These are phyloP conservation scores for Fusarium acutatum DNA, from an alignment of 2,329 filamentous ascomycete species.

Conservation along the genomic window DNA sequence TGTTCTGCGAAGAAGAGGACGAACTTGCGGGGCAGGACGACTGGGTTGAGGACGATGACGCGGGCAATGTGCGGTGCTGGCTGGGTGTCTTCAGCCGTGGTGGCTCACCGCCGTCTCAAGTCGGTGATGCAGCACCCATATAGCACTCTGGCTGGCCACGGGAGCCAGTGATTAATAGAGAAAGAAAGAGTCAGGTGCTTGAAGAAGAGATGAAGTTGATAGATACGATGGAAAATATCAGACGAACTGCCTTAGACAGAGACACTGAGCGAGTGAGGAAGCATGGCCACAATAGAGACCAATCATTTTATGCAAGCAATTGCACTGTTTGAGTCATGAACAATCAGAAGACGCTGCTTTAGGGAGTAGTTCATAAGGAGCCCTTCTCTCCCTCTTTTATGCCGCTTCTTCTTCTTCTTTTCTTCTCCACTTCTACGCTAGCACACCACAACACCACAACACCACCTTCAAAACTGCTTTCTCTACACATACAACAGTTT, in stretches of 20 bases:
- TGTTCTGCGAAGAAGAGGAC: slow-evolving; percentile 67
- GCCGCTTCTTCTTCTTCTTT: background rate
- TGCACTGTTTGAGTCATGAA: slow-evolving; percentile 28
- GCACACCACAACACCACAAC: background rate
- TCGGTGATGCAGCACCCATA: slow-evolving; percentile 5
- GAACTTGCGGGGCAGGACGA: slow-evolving; percentile 75
- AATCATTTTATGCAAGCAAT: slow-evolving; percentile 8
- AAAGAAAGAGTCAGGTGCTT: background rate
- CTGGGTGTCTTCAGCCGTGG: slow-evolving; percentile 66
- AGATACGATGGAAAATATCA: background rate
- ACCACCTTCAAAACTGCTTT: background rate
- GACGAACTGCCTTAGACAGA: slow-evolving; percentile 10
- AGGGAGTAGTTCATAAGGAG: slow-evolving; percentile 7
- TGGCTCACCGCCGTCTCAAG: slow-evolving; percentile 35
- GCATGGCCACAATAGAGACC: background rate
- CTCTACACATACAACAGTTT: background rate
- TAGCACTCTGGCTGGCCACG: background rate
- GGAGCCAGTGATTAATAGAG: background rate
- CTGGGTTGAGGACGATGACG: slow-evolving; percentile 68
- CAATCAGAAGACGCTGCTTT: slow-evolving; percentile 5
- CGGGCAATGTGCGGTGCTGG: slow-evolving; percentile 69
- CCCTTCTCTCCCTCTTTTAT: background rate
- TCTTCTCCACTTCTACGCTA: background rate
- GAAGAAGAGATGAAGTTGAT: background rate
- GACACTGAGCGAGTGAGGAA: background rate